These are phyloP conservation scores for Rhodotorula sphaerocarpa DNA, from an alignment of 768 basidiomycete species.

Conservation along the genomic window DNA sequence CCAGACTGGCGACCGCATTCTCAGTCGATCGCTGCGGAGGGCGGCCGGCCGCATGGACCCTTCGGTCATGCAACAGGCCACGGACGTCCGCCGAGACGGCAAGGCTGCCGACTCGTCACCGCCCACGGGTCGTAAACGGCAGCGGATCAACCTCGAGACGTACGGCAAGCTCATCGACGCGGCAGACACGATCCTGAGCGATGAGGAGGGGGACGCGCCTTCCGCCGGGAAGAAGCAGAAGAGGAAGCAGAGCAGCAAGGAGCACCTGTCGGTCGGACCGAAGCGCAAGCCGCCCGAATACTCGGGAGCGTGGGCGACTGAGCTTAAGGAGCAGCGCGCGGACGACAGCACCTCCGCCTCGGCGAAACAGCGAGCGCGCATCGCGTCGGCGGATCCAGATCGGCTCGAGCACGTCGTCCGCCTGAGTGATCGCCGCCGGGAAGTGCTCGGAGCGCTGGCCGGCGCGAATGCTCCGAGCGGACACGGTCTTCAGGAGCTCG, in stretches of 20 bases:
- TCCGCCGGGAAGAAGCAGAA: not conserved
- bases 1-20: no score
- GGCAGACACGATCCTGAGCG: not conserved
- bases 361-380: no score
- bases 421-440: not conserved
- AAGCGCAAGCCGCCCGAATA: not conserved
- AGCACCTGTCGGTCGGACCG: not conserved
- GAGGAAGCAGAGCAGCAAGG: not conserved
- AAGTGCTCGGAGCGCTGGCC: not conserved
- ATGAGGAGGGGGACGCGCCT: not conserved
- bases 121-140: no score
- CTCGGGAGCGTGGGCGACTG: not conserved
- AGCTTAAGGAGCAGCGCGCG: not conserved
- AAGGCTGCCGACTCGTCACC: no score
- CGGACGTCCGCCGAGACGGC: no score
- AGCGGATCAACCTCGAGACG: slow-evolving; percentile 18
- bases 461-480: no score
- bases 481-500: no score
- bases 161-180: not conserved
- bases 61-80: no score
- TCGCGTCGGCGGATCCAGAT: not conserved
- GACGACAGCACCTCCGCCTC: not conserved
- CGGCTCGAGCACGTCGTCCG: not conserved
- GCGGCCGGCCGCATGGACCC: no score
- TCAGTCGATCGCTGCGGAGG: no score